phyloP scores from a whole-genome alignment of 192 early-diverging fungal genomes.

The Rhizoclosmatium globosum region DNA sequence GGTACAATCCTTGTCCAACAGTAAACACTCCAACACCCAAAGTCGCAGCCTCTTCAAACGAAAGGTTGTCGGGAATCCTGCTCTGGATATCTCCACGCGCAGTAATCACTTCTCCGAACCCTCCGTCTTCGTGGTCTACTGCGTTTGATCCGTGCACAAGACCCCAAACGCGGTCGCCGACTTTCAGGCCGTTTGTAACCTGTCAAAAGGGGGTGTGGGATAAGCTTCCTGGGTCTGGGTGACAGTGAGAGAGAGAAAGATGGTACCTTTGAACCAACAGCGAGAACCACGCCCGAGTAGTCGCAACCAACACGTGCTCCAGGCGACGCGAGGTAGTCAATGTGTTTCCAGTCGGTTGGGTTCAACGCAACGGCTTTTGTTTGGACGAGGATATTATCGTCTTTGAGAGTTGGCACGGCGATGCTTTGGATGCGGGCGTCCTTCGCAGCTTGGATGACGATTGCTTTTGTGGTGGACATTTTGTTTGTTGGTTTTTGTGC shows the following conservation, averaged over 20 bases:
- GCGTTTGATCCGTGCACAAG: constrained; percentile 4
- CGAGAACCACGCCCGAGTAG: neutral
- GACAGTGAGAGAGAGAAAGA: too few relatives aligned
- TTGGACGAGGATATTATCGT: neutral
- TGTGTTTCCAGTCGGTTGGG: neutral
- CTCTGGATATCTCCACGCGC: constrained; percentile 9
- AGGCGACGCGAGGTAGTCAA: constrained; percentile 10
- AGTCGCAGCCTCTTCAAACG: constrained; percentile 21
- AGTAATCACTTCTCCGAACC: constrained; percentile 11
- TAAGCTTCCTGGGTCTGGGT: neutral
- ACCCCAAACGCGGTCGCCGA: constrained; percentile 30
- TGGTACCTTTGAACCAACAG: neutral
- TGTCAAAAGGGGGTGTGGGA: too few relatives aligned
- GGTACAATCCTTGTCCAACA: constrained; percentile 24
- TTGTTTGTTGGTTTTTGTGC: too few relatives aligned
- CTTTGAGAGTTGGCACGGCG: neutral
- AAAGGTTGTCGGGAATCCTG: constrained; percentile 15
- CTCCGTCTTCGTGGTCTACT: constrained; percentile 16
- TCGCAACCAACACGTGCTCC: constrained; percentile 14
- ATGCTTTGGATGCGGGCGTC: neutral
- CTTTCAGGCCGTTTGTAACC: neutral
- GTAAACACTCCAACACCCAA: constrained; percentile 21
- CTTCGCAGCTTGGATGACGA: neutral
- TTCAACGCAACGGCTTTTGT: neutral
- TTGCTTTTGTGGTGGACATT: neutral